Base-by-base conservation (phyloP, 495 filamentous ascomycete genomes). In the Xylaria palmicola region DNA sequence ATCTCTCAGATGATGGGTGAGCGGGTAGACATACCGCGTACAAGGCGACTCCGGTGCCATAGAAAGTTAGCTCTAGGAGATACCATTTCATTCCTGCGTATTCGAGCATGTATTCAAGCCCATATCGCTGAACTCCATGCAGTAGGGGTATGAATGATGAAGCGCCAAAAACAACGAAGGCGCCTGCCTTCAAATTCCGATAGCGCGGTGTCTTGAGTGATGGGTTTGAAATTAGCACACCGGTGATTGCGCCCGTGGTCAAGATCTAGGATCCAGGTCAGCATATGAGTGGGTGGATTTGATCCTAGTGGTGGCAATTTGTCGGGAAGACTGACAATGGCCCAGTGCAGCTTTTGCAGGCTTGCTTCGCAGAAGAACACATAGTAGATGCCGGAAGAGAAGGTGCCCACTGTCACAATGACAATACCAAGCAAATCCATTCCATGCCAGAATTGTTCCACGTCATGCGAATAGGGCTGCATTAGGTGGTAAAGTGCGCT, bases 101-200 rank as follows among this genome's bases (percentile, higher is more conserved):
- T n/a, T 48, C 3, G 26, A 48, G 44, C 44, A 48, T 48, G 44
- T 48, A 48, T n/a, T 48, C 44, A 8, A 48, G 44, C 26, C 44
- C 44, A 8, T 86, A 89, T 15, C 86, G 58, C 24, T 64, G 36
- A 53, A 90, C 32, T 27, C 89, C 86, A 73, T 88, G 86, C 60
- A 77, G 52, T 54, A 77, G 43, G 15, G 66, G 66, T 3, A 52
- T 68, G 67, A 47, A 91, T 43, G 19, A 91, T 83, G 10, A 91
- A 87, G 63, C 90, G 73, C 91, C 91, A 81, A 93, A 90, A 30
- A 79, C 79, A 34, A 92, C 84, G 72, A 93, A 95, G 86, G 93
- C 90, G 56, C 75, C 74, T 10, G 89, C 89, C 44, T 91, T 82
- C 65, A 91, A 85, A 8, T 86, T 87, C 13, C 91, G 80, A 81